Base-by-base conservation (phyloP, 352 stramenopile species). In the Pilasporangium apinafurcum region DNA sequence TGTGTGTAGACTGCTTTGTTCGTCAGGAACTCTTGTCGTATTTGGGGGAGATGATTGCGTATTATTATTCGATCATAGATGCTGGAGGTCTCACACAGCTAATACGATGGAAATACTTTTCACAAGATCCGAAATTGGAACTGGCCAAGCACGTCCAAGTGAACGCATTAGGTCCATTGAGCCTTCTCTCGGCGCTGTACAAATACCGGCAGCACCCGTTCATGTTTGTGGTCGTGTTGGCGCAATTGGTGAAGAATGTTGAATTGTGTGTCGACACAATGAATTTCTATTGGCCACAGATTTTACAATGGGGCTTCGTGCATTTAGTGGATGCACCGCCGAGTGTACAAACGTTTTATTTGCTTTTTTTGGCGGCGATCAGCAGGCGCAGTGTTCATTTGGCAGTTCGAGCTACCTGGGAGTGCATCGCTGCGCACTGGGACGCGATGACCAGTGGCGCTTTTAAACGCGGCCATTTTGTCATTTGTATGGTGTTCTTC, bases 241-340 rank as follows among this genome's bases (percentile, higher is more conserved):
- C 70, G 2, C 73, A 86, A 40, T 46, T 83, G 18, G 57, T 81
- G 24, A 59, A 80, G 43, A 72, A 71, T 32, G 63, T 82, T 12
- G 73, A 86, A 33, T 65, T 63, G 14, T 73, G 62, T 25, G 36
- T 71, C 20, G 65, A 77, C 28, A 71, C 64, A n/a, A 59, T 86
- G 29, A 70, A 78, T 35, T 81, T 86, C 35, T 83, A 81, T 42
- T 86, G 73, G 73, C 70, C 73, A 8, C 73, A 86, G 46, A 69
- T 84, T 25, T 55, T 86, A 17, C 70, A 83, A 22, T 86, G 70
- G 70, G 73, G 73, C 7, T 77, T 84, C 37, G 45, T 76, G 0
- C 59, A 81, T 27, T 33, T 79, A 0, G 47, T 34, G 1, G 56
- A 76, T 21, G 65, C 67, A 1, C 68, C 73, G 21, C 57, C 66